Conservation (phyloP, 2,329 filamentous ascomycete species). For the Hypoxylon rubiginosum region DNA sequence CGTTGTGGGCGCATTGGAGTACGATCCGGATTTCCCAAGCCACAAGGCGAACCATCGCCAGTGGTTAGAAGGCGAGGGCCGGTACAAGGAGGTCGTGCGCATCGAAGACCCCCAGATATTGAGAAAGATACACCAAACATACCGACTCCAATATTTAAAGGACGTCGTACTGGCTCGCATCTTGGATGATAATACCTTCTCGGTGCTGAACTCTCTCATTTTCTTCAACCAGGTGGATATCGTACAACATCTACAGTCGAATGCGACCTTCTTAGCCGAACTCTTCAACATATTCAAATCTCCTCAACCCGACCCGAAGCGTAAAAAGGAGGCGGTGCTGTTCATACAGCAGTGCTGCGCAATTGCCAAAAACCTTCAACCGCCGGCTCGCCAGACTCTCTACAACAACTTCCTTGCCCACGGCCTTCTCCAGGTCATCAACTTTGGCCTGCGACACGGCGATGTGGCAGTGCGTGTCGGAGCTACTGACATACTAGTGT, state of each 20-base stretch:
- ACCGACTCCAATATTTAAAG: constrained; percentile 95
- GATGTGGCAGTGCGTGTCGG: constrained; percentile 90
- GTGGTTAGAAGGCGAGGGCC: constrained; percentile 88
- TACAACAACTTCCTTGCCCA: constrained; percentile 92
- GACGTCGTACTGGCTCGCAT: constrained; percentile 98
- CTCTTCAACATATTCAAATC: constrained; percentile 87
- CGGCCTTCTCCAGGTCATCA: constrained; percentile 89
- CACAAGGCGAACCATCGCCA: constrained; percentile 98
- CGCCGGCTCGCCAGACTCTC: constrained; percentile 81
- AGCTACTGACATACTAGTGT: constrained; percentile 92
- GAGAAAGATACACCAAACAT: constrained; percentile 95
- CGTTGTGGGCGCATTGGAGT: constrained; percentile 95
- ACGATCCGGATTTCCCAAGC: constrained; percentile 96
- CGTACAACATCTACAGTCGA: constrained; percentile 91
- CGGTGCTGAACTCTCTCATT: constrained; percentile 95
- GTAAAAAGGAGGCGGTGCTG: constrained; percentile 92
- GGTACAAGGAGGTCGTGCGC: constrained; percentile 95
- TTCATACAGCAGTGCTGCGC: constrained; percentile 97
- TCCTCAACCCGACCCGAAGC: constrained; percentile 72
- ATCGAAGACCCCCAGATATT: constrained; percentile 87
- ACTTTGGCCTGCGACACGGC: constrained; percentile 87
- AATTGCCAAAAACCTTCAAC: constrained; percentile 94
- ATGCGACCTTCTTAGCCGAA: constrained; percentile 82
- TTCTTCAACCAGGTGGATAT: constrained; percentile 99
- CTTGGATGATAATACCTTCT: constrained; percentile 96